Conservation (phyloP, 2,329 filamentous ascomycete genomes). For the Neofusicoccum sp. region DNA sequence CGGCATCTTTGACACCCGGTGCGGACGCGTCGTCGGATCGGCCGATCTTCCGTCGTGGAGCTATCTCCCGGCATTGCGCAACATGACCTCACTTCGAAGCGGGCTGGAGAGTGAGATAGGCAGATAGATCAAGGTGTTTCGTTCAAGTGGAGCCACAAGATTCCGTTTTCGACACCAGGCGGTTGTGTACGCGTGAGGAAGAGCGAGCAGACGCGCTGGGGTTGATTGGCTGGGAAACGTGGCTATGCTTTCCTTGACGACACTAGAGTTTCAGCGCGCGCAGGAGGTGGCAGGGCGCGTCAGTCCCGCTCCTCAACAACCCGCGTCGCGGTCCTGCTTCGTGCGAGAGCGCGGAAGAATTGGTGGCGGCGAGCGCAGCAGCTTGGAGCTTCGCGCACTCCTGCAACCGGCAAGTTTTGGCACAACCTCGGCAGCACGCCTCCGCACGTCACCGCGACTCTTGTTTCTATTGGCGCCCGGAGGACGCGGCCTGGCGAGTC, state of each 20-base stretch:
- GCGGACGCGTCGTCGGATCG: conserved; percentile 10
- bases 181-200: neutral
- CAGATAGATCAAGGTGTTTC: neutral
- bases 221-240: neutral
- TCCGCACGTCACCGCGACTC: neutral
- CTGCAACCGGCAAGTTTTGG: neutral
- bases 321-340: neutral
- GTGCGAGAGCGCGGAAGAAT: too few species aligned
- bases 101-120: neutral
- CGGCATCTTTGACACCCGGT: conserved; percentile 56
- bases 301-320: neutral
- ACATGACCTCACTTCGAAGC: neutral
- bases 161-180: neutral
- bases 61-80: conserved; percentile 6
- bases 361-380: neutral
- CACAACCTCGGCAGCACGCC: neutral
- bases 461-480: neutral
- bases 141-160: conserved; percentile 5
- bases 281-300: neutral
- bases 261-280: neutral
- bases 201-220: neutral
- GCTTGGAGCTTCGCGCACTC: neutral
- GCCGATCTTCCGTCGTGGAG: conserved; percentile 7
- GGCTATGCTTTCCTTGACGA: neutral
- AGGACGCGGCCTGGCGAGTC: neutral